Evolutionary conservation across 257 asterid genomes (phyloP).

Genomic region (Nicotiana tabacum): DNA sequence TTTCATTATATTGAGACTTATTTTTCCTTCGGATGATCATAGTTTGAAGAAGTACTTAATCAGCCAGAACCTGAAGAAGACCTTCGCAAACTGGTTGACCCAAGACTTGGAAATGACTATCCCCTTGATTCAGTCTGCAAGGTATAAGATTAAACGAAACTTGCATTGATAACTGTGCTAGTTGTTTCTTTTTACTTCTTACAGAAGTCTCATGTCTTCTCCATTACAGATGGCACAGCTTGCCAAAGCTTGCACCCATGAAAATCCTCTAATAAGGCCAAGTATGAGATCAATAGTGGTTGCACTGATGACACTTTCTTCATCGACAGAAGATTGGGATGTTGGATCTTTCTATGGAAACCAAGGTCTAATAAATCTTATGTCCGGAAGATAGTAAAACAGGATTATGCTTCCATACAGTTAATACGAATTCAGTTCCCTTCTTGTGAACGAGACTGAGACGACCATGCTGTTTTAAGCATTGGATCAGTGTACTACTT

Average conservation of each 20-base stretch:
- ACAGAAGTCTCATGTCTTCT: neutral
- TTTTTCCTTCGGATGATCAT: conserved; percentile 13
- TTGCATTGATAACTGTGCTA: neutral
- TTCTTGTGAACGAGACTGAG: neutral
- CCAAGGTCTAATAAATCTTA: conserved; percentile 56
- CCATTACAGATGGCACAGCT: conserved; percentile 63
- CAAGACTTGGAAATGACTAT: conserved; percentile 68
- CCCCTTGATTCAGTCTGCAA: conserved; percentile 66
- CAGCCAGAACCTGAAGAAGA: conserved; percentile 49
- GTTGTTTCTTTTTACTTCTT: neutral
- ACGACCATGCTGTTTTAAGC: neutral
- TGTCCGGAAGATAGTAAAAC: conserved; percentile 66
- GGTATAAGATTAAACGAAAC: conserved; percentile 27
- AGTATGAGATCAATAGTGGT: conserved; percentile 89
- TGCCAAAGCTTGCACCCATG: conserved; percentile 85
- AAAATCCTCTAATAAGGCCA: conserved; percentile 78
- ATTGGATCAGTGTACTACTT: conserved; percentile 4
- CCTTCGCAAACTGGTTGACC: conserved; percentile 58
- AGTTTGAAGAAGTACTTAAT: conserved; percentile 83
- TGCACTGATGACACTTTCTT: conserved; percentile 82
- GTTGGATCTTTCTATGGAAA: conserved; percentile 72
- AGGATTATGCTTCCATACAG: neutral
- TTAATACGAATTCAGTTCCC: neutral
- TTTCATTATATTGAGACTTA: neutral
- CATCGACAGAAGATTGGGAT: conserved; percentile 89